phyloP scores from a whole-genome alignment of 225 moss, liverwort and hornwort species.

The Marchantia paleacea region DNA sequence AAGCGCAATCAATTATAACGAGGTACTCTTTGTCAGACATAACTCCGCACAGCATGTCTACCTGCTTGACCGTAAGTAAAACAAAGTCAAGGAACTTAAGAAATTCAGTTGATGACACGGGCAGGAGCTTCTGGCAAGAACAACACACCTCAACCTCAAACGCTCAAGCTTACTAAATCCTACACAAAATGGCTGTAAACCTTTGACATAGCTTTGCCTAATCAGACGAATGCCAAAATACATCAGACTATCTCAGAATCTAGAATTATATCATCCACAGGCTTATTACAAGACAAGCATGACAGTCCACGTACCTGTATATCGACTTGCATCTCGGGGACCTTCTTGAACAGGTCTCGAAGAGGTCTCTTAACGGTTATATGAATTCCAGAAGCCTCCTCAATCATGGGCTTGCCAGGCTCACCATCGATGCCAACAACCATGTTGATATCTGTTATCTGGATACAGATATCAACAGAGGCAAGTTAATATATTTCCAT shows the following conservation, averaged over 20 bases:
- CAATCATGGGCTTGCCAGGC: constrained; percentile 90
- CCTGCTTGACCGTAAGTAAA: constrained; percentile 37
- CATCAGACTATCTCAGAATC: background rate
- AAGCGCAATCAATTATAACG: constrained; percentile 93
- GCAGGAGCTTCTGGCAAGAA: background rate
- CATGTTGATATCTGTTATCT: constrained; percentile 98
- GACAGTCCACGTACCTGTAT: constrained; percentile 57
- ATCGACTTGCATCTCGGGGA: constrained; percentile 90
- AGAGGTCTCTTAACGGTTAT: constrained; percentile 82
- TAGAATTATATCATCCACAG: background rate
- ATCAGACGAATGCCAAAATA: no score
- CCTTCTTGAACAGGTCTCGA: constrained; percentile 90
- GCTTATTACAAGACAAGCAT: background rate
- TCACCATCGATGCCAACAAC: constrained; percentile 88
- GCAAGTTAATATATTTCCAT: no score
- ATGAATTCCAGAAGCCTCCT: constrained; percentile 81
- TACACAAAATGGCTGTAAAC: no score
- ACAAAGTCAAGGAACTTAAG: background rate
- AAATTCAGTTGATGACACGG: background rate
- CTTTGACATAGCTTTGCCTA: no score
- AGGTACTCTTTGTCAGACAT: constrained; percentile 96
- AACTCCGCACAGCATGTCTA: constrained; percentile 81
- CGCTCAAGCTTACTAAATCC: no score
- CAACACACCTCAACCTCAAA: background rate
- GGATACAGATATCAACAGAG: constrained; percentile 29